These are phyloP conservation scores for Coprinopsis sp. DNA, from an alignment of 768 basidiomycete species.

Conservation along the genomic window DNA sequence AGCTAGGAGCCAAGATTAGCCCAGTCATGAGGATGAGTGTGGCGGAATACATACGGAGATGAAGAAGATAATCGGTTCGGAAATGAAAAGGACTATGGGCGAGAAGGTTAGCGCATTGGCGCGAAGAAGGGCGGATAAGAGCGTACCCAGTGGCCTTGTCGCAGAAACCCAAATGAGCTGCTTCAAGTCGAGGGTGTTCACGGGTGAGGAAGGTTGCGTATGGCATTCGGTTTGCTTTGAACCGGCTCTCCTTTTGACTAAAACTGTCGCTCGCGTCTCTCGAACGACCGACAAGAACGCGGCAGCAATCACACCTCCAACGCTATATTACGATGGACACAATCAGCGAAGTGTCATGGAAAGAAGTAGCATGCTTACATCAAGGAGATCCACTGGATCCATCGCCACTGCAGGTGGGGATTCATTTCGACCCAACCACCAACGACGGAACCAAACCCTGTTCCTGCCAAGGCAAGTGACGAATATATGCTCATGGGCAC, in stretches of 20 bases:
- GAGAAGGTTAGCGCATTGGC: neutral
- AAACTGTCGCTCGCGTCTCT: slow-evolving; percentile 67
- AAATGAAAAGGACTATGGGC: slow-evolving; percentile 49
- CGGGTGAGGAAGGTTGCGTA: slow-evolving; percentile 52
- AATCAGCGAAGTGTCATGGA: neutral
- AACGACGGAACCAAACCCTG: slow-evolving; percentile 58
- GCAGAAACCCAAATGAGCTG: slow-evolving; percentile 61
- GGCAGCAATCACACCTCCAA: slow-evolving; percentile 23
- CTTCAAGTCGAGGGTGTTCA: slow-evolving; percentile 41
- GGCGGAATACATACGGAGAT: slow-evolving; percentile 53
- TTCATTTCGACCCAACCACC: slow-evolving; percentile 68
- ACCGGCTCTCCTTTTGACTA: slow-evolving; percentile 51
- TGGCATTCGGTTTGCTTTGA: slow-evolving; percentile 57
- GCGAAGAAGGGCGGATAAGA: neutral
- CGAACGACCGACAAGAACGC: slow-evolving; percentile 48
- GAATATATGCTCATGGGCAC: slow-evolving; percentile 72
- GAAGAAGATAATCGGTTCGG: slow-evolving; percentile 67
- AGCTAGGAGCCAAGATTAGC: slow-evolving; percentile 29
- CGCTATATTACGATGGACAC: slow-evolving; percentile 5
- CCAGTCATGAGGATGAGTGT: neutral
- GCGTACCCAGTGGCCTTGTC: slow-evolving; percentile 64
- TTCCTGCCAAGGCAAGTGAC: slow-evolving; percentile 51
- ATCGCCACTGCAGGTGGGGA: slow-evolving; percentile 60
- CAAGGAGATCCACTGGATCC: slow-evolving; percentile 80
- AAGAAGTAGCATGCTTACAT: slow-evolving; percentile 38